phyloP scores from a whole-genome alignment of 2,329 filamentous ascomycete genomes.

The Talaromyces sp. region DNA sequence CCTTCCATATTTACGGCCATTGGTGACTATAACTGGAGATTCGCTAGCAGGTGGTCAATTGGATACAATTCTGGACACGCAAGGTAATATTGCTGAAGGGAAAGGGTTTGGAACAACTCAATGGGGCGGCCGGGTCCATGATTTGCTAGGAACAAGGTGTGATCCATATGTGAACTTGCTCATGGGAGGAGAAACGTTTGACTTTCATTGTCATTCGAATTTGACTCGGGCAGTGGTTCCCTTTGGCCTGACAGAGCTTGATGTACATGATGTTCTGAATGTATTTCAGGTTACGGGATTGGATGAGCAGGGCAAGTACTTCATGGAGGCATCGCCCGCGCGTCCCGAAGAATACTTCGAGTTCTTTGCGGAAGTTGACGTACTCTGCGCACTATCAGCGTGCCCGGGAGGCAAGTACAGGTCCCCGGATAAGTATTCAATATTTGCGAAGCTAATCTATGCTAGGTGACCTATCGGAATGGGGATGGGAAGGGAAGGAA shows the following conservation, averaged over 20 bases:
- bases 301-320: constrained; percentile 68
- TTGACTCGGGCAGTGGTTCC: constrained; percentile 68
- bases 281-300: constrained; percentile 81
- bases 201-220: constrained; percentile 83
- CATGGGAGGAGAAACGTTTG: constrained; percentile 66
- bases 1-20: constrained; percentile 70
- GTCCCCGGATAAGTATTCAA: background rate
- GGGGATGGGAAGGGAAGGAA: constrained; percentile 67
- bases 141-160: constrained; percentile 76
- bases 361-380: constrained; percentile 75
- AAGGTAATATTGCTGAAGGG: constrained; percentile 39
- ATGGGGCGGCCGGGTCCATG: constrained; percentile 67
- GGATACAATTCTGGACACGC: constrained; percentile 34
- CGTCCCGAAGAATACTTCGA: constrained; percentile 57
- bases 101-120: constrained; percentile 39
- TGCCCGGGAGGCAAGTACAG: constrained; percentile 62
- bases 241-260: constrained; percentile 64
- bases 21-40: constrained; percentile 68
- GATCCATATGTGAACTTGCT: constrained; percentile 79
- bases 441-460: background rate
- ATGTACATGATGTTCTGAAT: constrained; percentile 82
- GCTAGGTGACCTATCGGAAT: constrained; percentile 67
- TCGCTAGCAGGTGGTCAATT: constrained; percentile 49
- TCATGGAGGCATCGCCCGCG: constrained; percentile 58
- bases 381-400: constrained; percentile 63